These are phyloP conservation scores for Mortierella sp. DNA, from an alignment of 371 early-diverging fungal genomes.

Conservation along the genomic window DNA sequence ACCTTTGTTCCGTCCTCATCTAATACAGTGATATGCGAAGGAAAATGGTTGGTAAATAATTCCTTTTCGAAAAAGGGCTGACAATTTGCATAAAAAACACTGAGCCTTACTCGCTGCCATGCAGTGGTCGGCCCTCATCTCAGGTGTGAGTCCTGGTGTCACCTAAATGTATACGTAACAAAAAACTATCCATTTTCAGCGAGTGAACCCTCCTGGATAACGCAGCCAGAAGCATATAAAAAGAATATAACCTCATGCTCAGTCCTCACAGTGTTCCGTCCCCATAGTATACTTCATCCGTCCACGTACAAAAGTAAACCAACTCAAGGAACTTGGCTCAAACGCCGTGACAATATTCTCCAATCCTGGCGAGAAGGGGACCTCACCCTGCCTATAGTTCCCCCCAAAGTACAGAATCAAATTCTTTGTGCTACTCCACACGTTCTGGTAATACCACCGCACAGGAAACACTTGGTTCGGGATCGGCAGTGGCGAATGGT, in stretches of 20 bases:
- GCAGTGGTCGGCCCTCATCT: background rate
- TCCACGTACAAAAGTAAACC: background rate
- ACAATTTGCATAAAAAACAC: no score
- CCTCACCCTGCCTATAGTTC: background rate
- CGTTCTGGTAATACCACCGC: background rate
- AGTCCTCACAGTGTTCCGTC: no score
- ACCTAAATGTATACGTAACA: background rate
- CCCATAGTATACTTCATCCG: no score
- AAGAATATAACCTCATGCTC: background rate
- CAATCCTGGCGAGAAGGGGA: background rate
- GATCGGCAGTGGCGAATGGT: background rate
- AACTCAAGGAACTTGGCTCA: background rate
- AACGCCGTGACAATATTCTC: background rate
- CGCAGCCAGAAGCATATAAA: background rate
- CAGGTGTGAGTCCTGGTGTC: background rate
- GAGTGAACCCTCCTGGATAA: no score
- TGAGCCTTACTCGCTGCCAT: background rate
- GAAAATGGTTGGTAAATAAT: no score
- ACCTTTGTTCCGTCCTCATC: background rate
- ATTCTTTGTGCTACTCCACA: background rate
- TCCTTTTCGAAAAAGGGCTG: no score
- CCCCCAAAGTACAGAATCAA: background rate
- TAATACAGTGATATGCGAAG: background rate
- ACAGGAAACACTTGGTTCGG: background rate
- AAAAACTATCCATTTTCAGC: no score